These are phyloP conservation scores for Schizonepeta tenuifolia DNA, from an alignment of 257 asterid species.

Conservation along the genomic window DNA sequence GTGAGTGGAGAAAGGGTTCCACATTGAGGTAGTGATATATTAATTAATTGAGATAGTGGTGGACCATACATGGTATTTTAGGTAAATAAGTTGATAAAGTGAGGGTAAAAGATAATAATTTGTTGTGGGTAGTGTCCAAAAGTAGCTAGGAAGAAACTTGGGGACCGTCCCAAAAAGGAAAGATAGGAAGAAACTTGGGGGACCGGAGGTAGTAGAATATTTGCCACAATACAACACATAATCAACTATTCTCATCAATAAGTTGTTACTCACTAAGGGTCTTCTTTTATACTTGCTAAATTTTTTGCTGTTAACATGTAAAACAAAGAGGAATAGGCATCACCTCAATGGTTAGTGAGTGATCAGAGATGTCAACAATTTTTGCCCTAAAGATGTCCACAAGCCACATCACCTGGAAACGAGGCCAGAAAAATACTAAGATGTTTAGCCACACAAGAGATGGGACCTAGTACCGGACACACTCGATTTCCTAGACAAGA, in stretches of 20 bases:
- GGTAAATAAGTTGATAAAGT: too few species aligned
- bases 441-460: background rate
- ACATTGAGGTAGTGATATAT: too few species aligned
- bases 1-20: too few species aligned
- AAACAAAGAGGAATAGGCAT: constrained; percentile 18
- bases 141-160: too few species aligned
- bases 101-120: too few species aligned
- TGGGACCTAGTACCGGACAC: constrained; percentile 2
- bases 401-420: constrained; percentile 87
- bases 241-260: constrained; percentile 6
- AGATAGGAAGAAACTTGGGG: too few species aligned
- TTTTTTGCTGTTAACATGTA: constrained; percentile 2
- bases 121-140: too few species aligned
- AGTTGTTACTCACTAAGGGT: constrained; percentile 2
- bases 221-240: background rate
- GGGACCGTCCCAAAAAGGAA: too few species aligned
- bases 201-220: too few species aligned
- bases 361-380: constrained; percentile 93
- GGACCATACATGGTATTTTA: too few species aligned
- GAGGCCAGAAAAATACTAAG: constrained; percentile 22
- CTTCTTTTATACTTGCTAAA: constrained; percentile 11
- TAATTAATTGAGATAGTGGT: too few species aligned
- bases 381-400: constrained; percentile 94
- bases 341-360: constrained; percentile 94
- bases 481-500: background rate